Conservation (phyloP, 345 rosid species). For the Citrus mangshanensis region DNA sequence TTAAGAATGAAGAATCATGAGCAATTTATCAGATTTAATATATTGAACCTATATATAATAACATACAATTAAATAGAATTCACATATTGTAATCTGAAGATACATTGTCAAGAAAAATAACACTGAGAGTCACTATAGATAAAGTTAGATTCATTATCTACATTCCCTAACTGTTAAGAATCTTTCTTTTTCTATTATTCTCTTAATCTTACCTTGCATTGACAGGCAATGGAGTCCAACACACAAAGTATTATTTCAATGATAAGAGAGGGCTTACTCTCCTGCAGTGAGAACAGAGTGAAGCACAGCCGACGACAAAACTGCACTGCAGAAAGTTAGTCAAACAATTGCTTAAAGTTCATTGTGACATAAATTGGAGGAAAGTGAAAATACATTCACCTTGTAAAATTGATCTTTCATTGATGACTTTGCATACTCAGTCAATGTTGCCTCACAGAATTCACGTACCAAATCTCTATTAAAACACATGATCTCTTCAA, state of each 20-base stretch:
- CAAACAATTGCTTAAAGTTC: constrained; percentile 5
- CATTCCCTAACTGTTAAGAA: background rate
- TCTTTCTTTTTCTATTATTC: background rate
- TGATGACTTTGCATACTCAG: constrained; percentile 48
- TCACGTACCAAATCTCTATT: constrained; percentile 36
- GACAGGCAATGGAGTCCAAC: constrained; percentile 39
- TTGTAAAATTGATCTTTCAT: constrained; percentile 60
- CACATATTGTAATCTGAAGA: background rate
- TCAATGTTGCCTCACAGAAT: constrained; percentile 43
- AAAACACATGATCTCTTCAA: constrained; percentile 46
- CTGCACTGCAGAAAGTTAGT: constrained; percentile 36
- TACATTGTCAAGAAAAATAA: background rate
- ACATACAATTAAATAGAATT: background rate
- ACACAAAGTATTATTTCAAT: constrained; percentile 36
- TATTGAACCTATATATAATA: background rate
- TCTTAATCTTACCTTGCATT: constrained; percentile 51
- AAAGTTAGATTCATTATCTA: background rate
- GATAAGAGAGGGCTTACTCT: constrained; percentile 25
- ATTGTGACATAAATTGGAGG: background rate
- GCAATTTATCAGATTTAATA: too few relatives aligned
- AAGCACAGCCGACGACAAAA: constrained; percentile 66
- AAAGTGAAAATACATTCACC: constrained; percentile 35
- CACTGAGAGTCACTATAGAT: background rate
- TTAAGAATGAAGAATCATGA: too few relatives aligned
- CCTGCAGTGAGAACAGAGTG: constrained; percentile 41